phyloP scores from a whole-genome alignment of 495 filamentous ascomycete species.

The Aspergillus bertholletiae region DNA sequence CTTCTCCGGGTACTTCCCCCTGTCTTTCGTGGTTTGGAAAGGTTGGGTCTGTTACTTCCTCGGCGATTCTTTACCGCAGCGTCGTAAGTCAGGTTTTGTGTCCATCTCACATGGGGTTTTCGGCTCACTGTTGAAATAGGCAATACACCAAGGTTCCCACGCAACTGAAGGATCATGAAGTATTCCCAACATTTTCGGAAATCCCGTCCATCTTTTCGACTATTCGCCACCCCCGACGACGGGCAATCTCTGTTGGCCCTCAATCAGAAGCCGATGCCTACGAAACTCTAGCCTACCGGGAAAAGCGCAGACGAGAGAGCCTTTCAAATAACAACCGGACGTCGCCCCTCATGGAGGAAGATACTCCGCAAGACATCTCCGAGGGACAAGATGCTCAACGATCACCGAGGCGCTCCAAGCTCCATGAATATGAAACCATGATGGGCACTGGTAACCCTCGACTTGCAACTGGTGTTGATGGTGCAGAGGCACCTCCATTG shows the following conservation, averaged over 20 bases:
- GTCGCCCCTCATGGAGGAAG: constrained; percentile 20
- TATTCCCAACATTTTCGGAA: constrained; percentile 80
- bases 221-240: constrained; percentile 72
- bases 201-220: constrained; percentile 73
- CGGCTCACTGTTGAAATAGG: constrained; percentile 28
- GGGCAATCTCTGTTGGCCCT: constrained; percentile 87
- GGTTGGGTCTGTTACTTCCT: constrained; percentile 70
- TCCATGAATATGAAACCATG: constrained; percentile 65
- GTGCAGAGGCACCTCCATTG: constrained; percentile 12
- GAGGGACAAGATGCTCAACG: constrained; percentile 8
- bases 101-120: not conserved
- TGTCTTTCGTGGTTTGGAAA: constrained; percentile 81
- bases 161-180: constrained; percentile 75
- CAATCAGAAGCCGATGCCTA: constrained; percentile 96
- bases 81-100: constrained; percentile 48
- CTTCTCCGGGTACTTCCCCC: constrained; percentile 76
- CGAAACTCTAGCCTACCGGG: constrained; percentile 89
- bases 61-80: constrained; percentile 87
- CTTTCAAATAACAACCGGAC: constrained; percentile 34
- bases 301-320: constrained; percentile 76
- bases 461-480: constrained; percentile 24
- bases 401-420: constrained; percentile 34
- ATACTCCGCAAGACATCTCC: constrained; percentile 8
- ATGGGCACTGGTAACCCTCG: constrained; percentile 56
- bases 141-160: constrained; percentile 84